These are phyloP conservation scores for Leptosphaerulina australis DNA, from an alignment of 2,329 filamentous ascomycete genomes.

Conservation along the genomic window DNA sequence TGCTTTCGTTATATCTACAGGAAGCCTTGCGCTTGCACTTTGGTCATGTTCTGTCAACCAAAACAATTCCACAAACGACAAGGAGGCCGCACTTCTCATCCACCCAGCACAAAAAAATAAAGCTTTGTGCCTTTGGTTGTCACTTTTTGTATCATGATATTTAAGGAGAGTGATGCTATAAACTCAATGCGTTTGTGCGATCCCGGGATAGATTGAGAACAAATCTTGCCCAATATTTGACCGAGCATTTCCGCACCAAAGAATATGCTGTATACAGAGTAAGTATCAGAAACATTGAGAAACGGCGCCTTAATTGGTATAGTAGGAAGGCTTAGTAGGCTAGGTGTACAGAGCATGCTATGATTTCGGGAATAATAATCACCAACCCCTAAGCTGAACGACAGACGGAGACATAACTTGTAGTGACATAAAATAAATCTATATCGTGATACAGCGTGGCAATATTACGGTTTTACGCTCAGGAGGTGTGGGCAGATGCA, in stretches of 20 bases:
- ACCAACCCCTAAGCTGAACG: too few species aligned
- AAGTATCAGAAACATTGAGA: not conserved
- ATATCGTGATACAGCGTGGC: too few species aligned
- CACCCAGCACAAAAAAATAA: too few species aligned
- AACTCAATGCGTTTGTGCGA: slow-evolving; percentile 5
- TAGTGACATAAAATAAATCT: too few species aligned
- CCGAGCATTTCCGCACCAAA: not conserved
- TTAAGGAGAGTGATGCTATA: not conserved
- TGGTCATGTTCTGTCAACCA: slow-evolving; percentile 8
- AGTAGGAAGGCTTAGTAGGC: not conserved
- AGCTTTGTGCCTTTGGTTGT: not conserved
- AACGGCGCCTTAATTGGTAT: not conserved
- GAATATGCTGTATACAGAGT: not conserved
- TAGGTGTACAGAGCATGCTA: not conserved
- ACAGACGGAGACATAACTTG: too few species aligned
- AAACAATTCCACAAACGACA: not conserved
- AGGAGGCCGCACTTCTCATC: slow-evolving; percentile 29
- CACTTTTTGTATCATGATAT: not conserved
- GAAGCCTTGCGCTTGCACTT: slow-evolving; percentile 35
- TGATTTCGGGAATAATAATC: too few species aligned
- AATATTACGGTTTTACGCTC: too few species aligned
- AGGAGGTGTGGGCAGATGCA: too few species aligned
- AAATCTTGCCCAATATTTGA: not conserved
- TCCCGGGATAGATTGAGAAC: slow-evolving; percentile 1
- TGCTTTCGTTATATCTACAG: too few species aligned